Base-by-base conservation (phyloP, 345 rosid species). In the Syzygium jambos region DNA sequence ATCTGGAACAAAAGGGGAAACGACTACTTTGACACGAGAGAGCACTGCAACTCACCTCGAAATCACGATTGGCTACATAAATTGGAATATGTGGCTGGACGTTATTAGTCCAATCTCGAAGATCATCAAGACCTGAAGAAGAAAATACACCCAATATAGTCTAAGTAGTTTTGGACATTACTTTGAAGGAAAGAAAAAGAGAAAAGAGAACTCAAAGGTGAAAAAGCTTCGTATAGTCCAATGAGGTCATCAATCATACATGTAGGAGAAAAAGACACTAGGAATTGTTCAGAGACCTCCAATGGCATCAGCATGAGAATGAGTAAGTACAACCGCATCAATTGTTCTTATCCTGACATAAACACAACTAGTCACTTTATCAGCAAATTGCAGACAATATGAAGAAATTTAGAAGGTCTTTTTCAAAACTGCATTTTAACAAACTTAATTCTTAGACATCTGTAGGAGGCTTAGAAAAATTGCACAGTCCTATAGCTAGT, bases 271-370 rank as follows among this genome's bases (percentile, higher is more conserved):
- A 63, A 88, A 89, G 46, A 82, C 86, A 63, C 84, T 52, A 30
- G 84, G 84, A 94, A 92, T 92, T 87, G 89, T 91, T 91, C 87
- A 90, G 95, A 96, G 97, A 97, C 98, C 98, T 97, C 99, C 98
- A 92, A 96, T 95, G 88, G 98, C 98, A 92, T 96, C 96, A 91
- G 99, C 99, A 93, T 95, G 98, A 91, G 98, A 96, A 95, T 97
- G 99, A 91, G 99, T 97, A 88, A 97, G 95, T 91, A 96, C 86
- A 94, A 96, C 99, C 85, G 98, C 98, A 93, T 95, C 99, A 92
- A 97, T 93, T 92, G 98, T 95, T 95, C 99, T 95, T 96, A 95
- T 92, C 99, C 98, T 95, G 97, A 89, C 93, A 94, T 92, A 91
- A 94, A 89, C 88, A 77, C 94, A 94, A 89, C 92, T 87, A 89